Conservation (phyloP, 192 early-diverging fungal species). For the Allomyces macrogynus region DNA sequence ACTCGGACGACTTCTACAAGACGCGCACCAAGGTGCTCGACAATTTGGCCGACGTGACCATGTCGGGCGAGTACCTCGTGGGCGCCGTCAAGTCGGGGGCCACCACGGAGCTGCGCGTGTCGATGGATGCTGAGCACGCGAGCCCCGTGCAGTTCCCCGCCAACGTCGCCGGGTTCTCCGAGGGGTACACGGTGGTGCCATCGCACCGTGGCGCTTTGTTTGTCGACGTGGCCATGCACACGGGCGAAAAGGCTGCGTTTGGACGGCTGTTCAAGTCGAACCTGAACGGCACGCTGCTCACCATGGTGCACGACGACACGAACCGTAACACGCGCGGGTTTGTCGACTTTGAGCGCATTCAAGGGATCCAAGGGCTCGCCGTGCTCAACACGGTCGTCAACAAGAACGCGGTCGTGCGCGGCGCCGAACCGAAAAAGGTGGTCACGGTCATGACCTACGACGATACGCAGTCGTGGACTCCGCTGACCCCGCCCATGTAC, state of each 20-base stretch:
- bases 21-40: neutral
- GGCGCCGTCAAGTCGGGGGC: neutral
- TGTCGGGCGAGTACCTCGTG: neutral
- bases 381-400: constrained; percentile 78
- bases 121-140: neutral
- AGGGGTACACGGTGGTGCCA: neutral
- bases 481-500: constrained; percentile 28
- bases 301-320: constrained; percentile 50
- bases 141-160: neutral
- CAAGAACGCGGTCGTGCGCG: constrained; percentile 30
- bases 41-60: neutral
- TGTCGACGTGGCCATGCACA: constrained; percentile 15
- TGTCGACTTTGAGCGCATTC: constrained; percentile 85
- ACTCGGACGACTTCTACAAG: neutral
- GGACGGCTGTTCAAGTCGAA: constrained; percentile 78
- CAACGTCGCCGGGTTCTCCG: neutral
- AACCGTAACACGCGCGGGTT: constrained; percentile 48
- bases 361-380: constrained; percentile 63
- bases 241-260: constrained; percentile 17
- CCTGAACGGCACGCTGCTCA: constrained; percentile 60
- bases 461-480: constrained; percentile 56
- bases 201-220: constrained; percentile 13
- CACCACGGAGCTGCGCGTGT: neutral
- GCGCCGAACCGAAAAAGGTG: constrained; percentile 31
- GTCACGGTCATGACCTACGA: constrained; percentile 72